phyloP scores from a whole-genome alignment of 1,284 basidiomycete genomes.

The Hemileia vastatrix region DNA sequence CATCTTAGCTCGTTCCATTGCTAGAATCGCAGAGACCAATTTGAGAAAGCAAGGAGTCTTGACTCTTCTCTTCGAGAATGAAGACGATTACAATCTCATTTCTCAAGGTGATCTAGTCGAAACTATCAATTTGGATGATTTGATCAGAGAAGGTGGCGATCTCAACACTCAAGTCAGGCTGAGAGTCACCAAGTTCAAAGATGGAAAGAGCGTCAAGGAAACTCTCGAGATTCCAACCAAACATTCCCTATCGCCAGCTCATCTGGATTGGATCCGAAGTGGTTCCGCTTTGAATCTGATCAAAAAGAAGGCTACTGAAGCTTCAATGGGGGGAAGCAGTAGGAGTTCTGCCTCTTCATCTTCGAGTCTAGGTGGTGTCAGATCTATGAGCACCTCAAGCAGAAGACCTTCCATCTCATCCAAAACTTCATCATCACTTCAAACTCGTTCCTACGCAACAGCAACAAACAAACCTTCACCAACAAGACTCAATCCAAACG shows the following conservation, averaged over 20 bases:
- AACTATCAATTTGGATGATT: conserved; percentile 54
- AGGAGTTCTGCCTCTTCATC: no score
- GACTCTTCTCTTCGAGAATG: conserved; percentile 81
- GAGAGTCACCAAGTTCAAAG: conserved; percentile 57
- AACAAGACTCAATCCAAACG: conserved; percentile 31
- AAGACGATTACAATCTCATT: conserved; percentile 77
- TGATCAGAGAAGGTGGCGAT: conserved; percentile 52
- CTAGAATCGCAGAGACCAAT: conserved; percentile 97
- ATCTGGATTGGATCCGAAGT: conserved; percentile 47
- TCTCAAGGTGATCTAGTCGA: conserved; percentile 65
- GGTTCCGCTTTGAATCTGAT: no score
- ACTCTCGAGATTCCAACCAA: conserved; percentile 60
- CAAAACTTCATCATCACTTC: conserved; percentile 20
- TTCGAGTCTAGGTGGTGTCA: no score
- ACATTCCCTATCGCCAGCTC: conserved; percentile 81
- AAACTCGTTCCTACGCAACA: conserved; percentile 35
- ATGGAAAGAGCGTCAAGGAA: no score
- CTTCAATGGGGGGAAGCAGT: no score
- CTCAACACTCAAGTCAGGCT: conserved; percentile 54
- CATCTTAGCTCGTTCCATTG: conserved; percentile 66
- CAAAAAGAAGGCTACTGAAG: no score
- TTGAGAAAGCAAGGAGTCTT: conserved; percentile 93
- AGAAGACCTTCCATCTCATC: background rate
- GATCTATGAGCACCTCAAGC: conserved; percentile 12
- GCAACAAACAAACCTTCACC: conserved; percentile 22